phyloP scores from a whole-genome alignment of 1,284 basidiomycete species.

The Vanrija sp. region DNA sequence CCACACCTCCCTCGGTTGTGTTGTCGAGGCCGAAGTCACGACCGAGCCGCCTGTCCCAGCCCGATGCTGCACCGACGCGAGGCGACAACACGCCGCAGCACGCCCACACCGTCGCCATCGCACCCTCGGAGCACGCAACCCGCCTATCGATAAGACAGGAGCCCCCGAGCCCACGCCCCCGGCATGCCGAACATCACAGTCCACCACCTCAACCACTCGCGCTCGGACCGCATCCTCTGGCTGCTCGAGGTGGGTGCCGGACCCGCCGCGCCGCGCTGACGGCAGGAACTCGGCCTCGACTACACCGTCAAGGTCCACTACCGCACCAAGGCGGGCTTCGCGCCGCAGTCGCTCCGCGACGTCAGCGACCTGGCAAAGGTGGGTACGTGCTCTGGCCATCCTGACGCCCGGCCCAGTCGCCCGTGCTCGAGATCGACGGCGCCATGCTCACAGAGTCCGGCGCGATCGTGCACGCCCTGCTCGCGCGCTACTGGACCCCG shows the following conservation, averaged over 20 bases:
- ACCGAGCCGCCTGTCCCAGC: too few species aligned
- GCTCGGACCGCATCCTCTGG: constrained; percentile 36
- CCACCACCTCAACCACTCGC: constrained; percentile 40
- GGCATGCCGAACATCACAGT: constrained; percentile 34
- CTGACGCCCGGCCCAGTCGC: constrained; percentile 16
- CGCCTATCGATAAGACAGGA: too few species aligned
- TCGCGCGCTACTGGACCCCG: constrained; percentile 1
- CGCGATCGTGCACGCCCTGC: constrained; percentile 30
- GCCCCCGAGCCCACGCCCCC: too few species aligned
- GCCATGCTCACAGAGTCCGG: constrained; percentile 33
- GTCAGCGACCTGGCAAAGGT: constrained; percentile 33
- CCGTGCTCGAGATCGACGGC: constrained; percentile 30
- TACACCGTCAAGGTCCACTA: constrained; percentile 38
- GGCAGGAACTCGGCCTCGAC: constrained; percentile 28
- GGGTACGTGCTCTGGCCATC: background rate
- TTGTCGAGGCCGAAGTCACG: too few species aligned
- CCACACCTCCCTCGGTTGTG: too few species aligned
- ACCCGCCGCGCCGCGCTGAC: constrained; percentile 3
- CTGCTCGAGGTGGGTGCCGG: constrained; percentile 25
- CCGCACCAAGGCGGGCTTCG: constrained; percentile 19
- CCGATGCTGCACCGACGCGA: too few species aligned
- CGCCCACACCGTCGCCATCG: too few species aligned
- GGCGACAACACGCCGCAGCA: too few species aligned
- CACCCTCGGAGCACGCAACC: too few species aligned
- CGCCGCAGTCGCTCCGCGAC: constrained; percentile 23